These are phyloP conservation scores for Rhexocercosporidium sp. DNA, from an alignment of 2,329 filamentous ascomycete genomes.

Conservation along the genomic window DNA sequence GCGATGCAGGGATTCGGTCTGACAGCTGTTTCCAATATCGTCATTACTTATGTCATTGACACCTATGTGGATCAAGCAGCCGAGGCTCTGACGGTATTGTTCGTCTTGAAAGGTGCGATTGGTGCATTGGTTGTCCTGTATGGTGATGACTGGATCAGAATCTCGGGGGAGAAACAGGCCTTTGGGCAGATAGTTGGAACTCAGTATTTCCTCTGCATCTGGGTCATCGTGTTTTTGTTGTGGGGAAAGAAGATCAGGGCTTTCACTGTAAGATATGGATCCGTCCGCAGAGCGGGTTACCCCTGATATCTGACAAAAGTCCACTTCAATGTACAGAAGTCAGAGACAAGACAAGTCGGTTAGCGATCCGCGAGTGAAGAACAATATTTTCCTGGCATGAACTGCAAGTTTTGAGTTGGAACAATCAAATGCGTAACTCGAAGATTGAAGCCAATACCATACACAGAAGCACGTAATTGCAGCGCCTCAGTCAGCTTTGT, in stretches of 20 bases:
- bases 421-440: not conserved
- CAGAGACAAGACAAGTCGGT: too few relatives aligned
- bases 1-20: conserved; percentile 42
- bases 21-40: conserved; percentile 38
- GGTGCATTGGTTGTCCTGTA: conserved; percentile 38
- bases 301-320: too few relatives aligned
- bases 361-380: not conserved
- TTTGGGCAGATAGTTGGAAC: conserved; percentile 38
- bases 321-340: too few relatives aligned
- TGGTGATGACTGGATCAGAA: conserved; percentile 34
- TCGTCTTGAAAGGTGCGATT: conserved; percentile 40
- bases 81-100: conserved; percentile 40
- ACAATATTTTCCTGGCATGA: not conserved
- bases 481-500: too few relatives aligned
- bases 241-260: conserved; percentile 21
- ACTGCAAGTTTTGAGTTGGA: not conserved
- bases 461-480: not conserved
- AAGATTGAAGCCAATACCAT: not conserved
- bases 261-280: conserved; percentile 18
- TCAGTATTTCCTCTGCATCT: conserved; percentile 19
- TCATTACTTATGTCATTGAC: conserved; percentile 40
- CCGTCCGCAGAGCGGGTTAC: not conserved
- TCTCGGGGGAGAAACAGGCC: conserved; percentile 28
- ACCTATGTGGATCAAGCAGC: conserved; percentile 37
- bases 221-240: conserved; percentile 15